Conservation (phyloP, 805 yeast species). For the Blastobotrys peoriensis region DNA sequence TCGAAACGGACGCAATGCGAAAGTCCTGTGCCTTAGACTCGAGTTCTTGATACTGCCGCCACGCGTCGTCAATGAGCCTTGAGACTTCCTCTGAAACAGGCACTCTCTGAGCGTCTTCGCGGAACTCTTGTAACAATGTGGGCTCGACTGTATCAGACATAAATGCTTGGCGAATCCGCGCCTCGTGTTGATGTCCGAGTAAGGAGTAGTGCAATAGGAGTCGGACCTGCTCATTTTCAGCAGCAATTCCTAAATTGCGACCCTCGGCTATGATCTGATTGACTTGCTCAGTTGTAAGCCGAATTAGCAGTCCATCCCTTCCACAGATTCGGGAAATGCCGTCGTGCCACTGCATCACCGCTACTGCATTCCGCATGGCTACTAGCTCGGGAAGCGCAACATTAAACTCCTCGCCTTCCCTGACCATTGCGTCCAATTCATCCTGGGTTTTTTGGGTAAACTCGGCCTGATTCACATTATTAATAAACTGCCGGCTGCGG, state of each 20-base stretch:
- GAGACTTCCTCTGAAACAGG: constrained; percentile 15
- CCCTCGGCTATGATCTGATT: constrained; percentile 25
- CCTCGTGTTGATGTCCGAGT: neutral
- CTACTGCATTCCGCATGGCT: constrained; percentile 34
- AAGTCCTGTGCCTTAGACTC: constrained; percentile 12
- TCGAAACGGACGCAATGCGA: neutral
- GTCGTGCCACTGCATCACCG: constrained; percentile 37
- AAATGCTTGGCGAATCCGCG: neutral
- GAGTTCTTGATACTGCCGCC: constrained; percentile 14
- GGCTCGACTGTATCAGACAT: neutral
- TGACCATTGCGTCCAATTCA: constrained; percentile 36
- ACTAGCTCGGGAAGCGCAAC: constrained; percentile 46
- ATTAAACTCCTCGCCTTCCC: constrained; percentile 54
- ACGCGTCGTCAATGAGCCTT: constrained; percentile 19
- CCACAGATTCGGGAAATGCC: constrained; percentile 9
- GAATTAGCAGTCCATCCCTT: neutral
- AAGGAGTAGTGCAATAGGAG: neutral
- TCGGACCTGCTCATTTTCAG: constrained; percentile 19
- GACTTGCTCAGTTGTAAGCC: constrained; percentile 18
- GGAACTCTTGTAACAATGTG: neutral
- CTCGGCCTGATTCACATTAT: constrained; percentile 18
- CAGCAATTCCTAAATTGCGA: constrained; percentile 20
- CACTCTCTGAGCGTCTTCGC: neutral
- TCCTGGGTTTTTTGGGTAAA: constrained; percentile 19
- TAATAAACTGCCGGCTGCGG: constrained; percentile 36